Percentiles rank a stretch among this genome's conserved stretches.
phyloP scores from a whole-genome alignment of 179 eudicot species.

The Actinidia arguta region DNA sequence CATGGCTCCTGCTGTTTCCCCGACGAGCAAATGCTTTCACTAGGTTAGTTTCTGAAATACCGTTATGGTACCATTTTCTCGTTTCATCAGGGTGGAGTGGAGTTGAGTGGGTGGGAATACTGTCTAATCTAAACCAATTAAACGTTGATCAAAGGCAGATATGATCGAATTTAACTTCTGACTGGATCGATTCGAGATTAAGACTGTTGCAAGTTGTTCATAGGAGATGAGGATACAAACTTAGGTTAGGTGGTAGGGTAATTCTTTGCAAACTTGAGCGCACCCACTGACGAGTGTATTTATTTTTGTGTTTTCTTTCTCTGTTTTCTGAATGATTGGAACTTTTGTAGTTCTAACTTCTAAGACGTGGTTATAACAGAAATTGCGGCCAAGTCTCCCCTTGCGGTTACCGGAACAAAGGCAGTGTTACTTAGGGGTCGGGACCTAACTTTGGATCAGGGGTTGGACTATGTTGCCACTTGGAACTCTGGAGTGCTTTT shows the following conservation, averaged over 20 bases:
- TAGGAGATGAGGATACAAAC: background rate
- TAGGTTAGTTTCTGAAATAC: background rate
- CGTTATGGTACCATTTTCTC: background rate
- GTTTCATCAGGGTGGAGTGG: background rate
- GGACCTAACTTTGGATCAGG: constrained; percentile 78
- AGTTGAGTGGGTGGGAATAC: too few species aligned
- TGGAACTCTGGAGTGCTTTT: constrained; percentile 88
- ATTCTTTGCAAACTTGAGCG: background rate
- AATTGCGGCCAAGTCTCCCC: constrained; percentile 85
- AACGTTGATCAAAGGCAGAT: background rate
- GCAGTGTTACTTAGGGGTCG: constrained; percentile 66
- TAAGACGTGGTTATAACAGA: constrained; percentile 38
- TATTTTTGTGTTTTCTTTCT: background rate
- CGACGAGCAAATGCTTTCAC: background rate
- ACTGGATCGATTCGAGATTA: background rate
- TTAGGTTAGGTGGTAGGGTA: too few species aligned
- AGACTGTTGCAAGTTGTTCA: background rate
- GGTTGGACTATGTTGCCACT: constrained; percentile 89
- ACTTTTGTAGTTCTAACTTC: constrained; percentile 2
- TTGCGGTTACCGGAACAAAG: constrained; percentile 87
- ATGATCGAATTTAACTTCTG: background rate
- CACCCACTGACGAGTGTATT: background rate
- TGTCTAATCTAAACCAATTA: background rate
- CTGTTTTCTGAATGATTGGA: background rate
- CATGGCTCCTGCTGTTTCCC: background rate